A percentile compares a stretch with the other conserved stretches of the same genome.
phyloP scores from a whole-genome alignment of 768 basidiomycete species.

The Astraeus odoratus region DNA sequence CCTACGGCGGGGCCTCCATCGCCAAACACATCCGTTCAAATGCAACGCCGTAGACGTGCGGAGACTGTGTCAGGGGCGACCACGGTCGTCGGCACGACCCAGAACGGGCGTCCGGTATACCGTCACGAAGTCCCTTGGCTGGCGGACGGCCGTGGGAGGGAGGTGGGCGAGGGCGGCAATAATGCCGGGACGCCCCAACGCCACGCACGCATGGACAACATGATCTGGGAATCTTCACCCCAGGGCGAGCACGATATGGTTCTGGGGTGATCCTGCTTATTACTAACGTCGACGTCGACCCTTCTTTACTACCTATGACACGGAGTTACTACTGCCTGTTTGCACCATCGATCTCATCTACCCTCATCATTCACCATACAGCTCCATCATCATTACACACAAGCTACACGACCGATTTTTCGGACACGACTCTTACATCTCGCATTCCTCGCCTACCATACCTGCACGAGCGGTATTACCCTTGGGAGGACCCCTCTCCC shows the following conservation, averaged over 20 bases:
- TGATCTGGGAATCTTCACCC: conserved; percentile 23
- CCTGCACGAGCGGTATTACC: background rate
- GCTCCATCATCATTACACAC: background rate
- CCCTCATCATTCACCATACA: background rate
- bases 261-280: conserved; percentile 16
- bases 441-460: background rate
- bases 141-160: conserved; percentile 14
- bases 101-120: conserved; percentile 22
- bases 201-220: conserved; percentile 17
- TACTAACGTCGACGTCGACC: background rate
- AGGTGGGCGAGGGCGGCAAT: conserved; percentile 15
- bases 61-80: conserved; percentile 29
- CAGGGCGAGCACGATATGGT: conserved; percentile 25
- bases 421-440: background rate
- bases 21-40: conserved; percentile 12
- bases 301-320: background rate
- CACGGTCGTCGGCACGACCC: conserved; percentile 20
- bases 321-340: background rate
- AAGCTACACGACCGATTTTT: background rate
- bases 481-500: background rate
- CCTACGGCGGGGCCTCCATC: conserved; percentile 18
- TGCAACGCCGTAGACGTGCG: conserved; percentile 26
- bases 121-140: conserved; percentile 24
- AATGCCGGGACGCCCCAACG: conserved; percentile 13
- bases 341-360: too few relatives aligned